Evolutionary conservation across 169 alveolate species (phyloP).

Genomic region (Theileria parva): DNA sequence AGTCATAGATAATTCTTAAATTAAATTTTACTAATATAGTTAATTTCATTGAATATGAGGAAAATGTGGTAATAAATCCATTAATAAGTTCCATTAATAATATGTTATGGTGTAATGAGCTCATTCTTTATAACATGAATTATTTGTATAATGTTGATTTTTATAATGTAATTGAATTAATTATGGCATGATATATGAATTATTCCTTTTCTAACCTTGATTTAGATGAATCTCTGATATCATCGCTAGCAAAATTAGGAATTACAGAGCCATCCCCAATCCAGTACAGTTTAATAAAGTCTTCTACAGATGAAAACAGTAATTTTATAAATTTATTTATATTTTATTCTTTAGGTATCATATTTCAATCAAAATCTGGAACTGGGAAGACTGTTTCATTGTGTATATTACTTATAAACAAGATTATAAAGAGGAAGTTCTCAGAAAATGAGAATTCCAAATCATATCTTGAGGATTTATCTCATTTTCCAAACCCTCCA

Average conservation of each 20-base stretch:
- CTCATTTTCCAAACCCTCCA: constrained; percentile 18
- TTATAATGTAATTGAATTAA: no score
- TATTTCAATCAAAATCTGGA: constrained; percentile 77
- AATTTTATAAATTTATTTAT: not conserved
- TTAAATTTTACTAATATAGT: no score
- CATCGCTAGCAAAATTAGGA: constrained; percentile 14
- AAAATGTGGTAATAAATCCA: not conserved
- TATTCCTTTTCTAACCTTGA: constrained; percentile 27
- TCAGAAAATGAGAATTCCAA: not conserved
- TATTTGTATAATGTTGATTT: no score
- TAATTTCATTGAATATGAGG: not conserved
- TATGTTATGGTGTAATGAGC: not conserved
- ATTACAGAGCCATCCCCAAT: constrained; percentile 31
- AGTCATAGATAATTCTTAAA: not conserved
- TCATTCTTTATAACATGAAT: not conserved
- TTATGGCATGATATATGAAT: not conserved
- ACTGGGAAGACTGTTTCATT: constrained; percentile 80
- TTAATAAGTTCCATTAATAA: no score
- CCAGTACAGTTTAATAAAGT: constrained; percentile 31
- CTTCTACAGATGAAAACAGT: constrained; percentile 13
- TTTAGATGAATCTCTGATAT: constrained; percentile 7
- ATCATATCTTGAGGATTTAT: constrained; percentile 8
- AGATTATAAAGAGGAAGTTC: constrained; percentile 22
- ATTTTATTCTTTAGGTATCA: constrained; percentile 45
- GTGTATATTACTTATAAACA: constrained; percentile 62